A percentile compares a stretch with the other conserved stretches of the same genome.
These are phyloP conservation scores for Harringtonia aguacate DNA, from an alignment of 2,329 filamentous ascomycete genomes.

Conservation along the genomic window DNA sequence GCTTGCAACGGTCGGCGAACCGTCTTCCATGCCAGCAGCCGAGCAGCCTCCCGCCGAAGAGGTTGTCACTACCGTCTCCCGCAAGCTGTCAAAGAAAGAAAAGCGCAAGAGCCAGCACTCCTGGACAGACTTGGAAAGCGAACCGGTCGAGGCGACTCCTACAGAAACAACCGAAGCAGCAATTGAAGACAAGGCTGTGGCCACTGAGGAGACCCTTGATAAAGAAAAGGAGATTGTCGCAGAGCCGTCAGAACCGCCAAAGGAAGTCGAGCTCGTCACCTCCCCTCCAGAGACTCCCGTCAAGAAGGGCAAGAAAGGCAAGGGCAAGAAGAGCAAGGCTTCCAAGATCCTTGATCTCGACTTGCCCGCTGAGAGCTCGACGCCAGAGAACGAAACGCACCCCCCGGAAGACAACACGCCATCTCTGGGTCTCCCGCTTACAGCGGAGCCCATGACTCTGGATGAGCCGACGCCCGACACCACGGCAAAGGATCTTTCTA, in stretches of 20 bases:
- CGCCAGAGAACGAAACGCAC: too few relatives aligned
- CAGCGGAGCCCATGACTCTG: neutral
- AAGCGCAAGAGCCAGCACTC: neutral
- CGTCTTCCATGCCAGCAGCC: too few relatives aligned
- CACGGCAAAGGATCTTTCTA: too few relatives aligned
- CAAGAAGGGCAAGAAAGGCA: slow-evolving; percentile 13
- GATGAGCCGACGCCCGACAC: too few relatives aligned
- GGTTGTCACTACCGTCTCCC: neutral
- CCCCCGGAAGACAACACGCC: slow-evolving; percentile 2
- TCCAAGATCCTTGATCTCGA: slow-evolving; percentile 7
- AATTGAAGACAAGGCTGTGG: too few relatives aligned
- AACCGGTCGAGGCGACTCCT: too few relatives aligned
- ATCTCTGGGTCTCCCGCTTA: neutral
- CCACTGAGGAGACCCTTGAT: too few relatives aligned
- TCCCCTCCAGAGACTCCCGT: neutral
- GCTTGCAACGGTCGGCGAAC: too few relatives aligned
- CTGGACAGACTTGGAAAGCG: too few relatives aligned
- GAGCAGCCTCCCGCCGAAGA: too few relatives aligned
- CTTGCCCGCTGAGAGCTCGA: neutral
- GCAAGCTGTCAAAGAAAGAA: slow-evolving; percentile 12
- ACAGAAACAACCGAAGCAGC: too few relatives aligned
- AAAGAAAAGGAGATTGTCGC: too few relatives aligned
- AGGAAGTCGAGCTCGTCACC: neutral
- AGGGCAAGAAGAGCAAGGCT: slow-evolving; percentile 22
- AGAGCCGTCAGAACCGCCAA: neutral